These are phyloP conservation scores for Sclerospora graminicola DNA, from an alignment of 352 stramenopile genomes.

Conservation along the genomic window DNA sequence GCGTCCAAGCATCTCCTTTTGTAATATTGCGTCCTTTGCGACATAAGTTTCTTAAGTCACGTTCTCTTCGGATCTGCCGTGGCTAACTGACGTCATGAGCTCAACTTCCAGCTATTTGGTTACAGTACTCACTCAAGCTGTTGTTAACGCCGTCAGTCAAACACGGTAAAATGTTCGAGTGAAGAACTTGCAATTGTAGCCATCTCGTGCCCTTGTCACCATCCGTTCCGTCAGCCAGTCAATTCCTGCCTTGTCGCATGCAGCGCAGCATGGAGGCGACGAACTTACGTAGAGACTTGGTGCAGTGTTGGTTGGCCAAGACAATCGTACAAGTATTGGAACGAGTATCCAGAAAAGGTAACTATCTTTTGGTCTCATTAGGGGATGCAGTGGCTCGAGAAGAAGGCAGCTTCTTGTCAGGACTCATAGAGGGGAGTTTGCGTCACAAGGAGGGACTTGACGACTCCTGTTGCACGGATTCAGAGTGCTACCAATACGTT, in stretches of 20 bases:
- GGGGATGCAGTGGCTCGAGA: constrained; percentile 2
- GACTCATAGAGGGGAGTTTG: constrained; percentile 11
- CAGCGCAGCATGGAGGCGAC: constrained; percentile 16
- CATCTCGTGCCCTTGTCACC: constrained; percentile 11
- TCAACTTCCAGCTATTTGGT: too few species aligned
- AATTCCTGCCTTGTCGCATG: constrained; percentile 5
- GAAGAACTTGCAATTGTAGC: too few species aligned
- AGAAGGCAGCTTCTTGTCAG: constrained; percentile 8
- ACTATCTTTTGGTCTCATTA: constrained; percentile 16
- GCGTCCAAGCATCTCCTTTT: too few species aligned
- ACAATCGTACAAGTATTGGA: constrained; percentile 26
- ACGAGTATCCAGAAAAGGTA: constrained; percentile 4
- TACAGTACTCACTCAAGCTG: too few species aligned
- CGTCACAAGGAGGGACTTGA: background rate
- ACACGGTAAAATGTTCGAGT: too few species aligned
- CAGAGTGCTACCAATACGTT: constrained; percentile 6
- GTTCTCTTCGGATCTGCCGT: too few species aligned
- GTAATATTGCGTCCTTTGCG: too few species aligned
- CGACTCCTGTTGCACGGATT: too few species aligned
- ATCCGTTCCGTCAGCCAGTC: constrained; percentile 15
- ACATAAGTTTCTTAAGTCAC: too few species aligned
- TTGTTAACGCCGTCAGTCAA: too few species aligned
- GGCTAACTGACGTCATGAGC: too few species aligned
- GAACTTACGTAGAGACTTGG: constrained; percentile 19
- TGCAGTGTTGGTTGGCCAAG: constrained; percentile 32